These are phyloP conservation scores for Cubamyces lactineus DNA, from an alignment of 768 basidiomycete genomes.

Conservation along the genomic window DNA sequence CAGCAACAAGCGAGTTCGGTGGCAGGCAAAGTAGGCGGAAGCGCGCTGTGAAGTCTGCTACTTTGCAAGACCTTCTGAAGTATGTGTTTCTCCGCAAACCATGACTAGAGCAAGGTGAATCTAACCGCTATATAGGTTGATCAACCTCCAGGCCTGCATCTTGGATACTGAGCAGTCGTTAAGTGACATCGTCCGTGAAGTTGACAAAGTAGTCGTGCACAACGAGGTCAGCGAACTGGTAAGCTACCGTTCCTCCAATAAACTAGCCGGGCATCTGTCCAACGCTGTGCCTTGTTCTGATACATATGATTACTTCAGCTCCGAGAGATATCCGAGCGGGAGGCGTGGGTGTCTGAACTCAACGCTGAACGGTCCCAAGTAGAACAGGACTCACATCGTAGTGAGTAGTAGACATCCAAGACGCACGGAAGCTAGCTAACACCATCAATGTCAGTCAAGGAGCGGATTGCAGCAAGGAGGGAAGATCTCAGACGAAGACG, in stretches of 20 bases:
- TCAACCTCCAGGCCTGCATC: constrained; percentile 45
- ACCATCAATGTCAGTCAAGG: constrained; percentile 41
- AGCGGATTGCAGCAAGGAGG: constrained; percentile 47
- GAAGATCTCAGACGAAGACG: constrained; percentile 50
- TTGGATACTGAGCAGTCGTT: constrained; percentile 43
- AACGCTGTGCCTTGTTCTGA: constrained; percentile 28
- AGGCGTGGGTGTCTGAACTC: constrained; percentile 55
- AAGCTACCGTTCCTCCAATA: constrained; percentile 10
- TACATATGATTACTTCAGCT: constrained; percentile 43
- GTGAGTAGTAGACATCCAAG: constrained; percentile 16
- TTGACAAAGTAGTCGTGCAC: constrained; percentile 36
- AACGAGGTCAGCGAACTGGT: constrained; percentile 31
- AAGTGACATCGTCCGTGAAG: constrained; percentile 36
- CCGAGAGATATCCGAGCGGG: constrained; percentile 69
- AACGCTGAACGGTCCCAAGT: constrained; percentile 30
- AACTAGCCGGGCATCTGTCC: not conserved
- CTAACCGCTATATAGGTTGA: constrained; percentile 38
- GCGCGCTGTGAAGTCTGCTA: constrained; percentile 43
- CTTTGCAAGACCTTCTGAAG: constrained; percentile 74
- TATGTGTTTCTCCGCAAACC: constrained; percentile 40
- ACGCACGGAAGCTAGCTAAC: not conserved
- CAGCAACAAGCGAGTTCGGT: constrained; percentile 14
- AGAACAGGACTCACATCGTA: constrained; percentile 16
- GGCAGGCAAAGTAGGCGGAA: constrained; percentile 5
- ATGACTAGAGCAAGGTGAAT: not conserved